Evolutionary conservation across 148 eudicot genomes (phyloP).

Genomic region (Silene uniflora): DNA sequence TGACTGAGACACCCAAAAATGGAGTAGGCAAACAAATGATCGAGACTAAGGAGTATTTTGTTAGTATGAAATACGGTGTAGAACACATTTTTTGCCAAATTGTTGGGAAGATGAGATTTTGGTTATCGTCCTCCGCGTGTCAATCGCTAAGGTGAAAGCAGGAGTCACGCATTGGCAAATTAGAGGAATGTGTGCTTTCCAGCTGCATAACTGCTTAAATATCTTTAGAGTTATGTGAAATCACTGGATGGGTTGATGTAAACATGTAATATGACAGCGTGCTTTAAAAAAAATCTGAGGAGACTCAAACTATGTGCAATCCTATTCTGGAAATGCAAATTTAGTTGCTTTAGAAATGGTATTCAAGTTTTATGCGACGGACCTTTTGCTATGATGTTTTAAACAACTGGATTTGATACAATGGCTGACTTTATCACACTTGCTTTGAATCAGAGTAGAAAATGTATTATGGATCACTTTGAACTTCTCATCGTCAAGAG

Average conservation of each 20-base stretch:
- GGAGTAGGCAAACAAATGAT: no score
- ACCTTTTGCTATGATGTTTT: neutral
- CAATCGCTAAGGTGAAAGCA: no score
- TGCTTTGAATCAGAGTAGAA: neutral
- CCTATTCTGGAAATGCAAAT: neutral
- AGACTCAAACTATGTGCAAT: neutral
- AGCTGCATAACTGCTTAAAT: neutral
- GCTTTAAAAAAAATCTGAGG: neutral
- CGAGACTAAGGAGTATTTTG: neutral
- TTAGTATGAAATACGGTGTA: neutral
- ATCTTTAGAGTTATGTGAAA: neutral
- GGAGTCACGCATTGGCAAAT: neutral
- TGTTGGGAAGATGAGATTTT: neutral
- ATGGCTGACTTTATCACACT: neutral
- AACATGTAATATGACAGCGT: neutral
- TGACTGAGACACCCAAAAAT: no score
- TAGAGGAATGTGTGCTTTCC: neutral
- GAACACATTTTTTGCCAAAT: neutral
- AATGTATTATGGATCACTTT: neutral
- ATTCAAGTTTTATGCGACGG: neutral
- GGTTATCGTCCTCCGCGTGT: no score
- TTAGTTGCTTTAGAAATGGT: neutral
- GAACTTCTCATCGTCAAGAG: neutral
- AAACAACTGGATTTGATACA: neutral
- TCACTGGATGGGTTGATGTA: neutral